Conservation (phyloP, 495 filamentous ascomycete genomes). For the Penicillium steckii region DNA sequence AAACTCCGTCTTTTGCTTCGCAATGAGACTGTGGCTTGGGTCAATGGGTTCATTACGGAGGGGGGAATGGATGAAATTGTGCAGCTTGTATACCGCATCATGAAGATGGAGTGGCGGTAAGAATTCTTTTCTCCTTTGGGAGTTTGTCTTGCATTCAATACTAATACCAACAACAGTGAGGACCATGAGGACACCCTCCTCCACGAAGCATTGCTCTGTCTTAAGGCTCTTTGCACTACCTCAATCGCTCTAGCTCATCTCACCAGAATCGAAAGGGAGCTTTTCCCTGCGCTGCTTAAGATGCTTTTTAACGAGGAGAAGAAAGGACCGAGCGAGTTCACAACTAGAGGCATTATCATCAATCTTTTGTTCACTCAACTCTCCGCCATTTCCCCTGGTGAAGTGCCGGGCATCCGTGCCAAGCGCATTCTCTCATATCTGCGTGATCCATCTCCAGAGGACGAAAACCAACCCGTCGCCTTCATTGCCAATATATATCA, state of each 20-base stretch:
- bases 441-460: slow-evolving; percentile 73
- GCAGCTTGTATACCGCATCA: slow-evolving; percentile 79
- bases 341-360: slow-evolving; percentile 83
- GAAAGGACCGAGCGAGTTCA: slow-evolving; percentile 95
- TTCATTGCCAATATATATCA: slow-evolving; percentile 90
- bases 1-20: slow-evolving; percentile 87
- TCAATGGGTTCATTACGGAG: slow-evolving; percentile 81
- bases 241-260: slow-evolving; percentile 78
- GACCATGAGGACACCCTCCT: slow-evolving; percentile 94
- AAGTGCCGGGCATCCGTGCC: slow-evolving; percentile 54
- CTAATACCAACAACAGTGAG: slow-evolving; percentile 59
- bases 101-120: slow-evolving; percentile 95
- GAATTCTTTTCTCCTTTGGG: slow-evolving; percentile 29
- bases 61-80: slow-evolving; percentile 94
- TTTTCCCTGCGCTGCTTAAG: slow-evolving; percentile 83
- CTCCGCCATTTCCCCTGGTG: slow-evolving; percentile 52
- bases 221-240: slow-evolving; percentile 94
- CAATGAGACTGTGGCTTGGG: slow-evolving; percentile 94
- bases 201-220: slow-evolving; percentile 87
- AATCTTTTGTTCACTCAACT: slow-evolving; percentile 85
- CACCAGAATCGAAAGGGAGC: slow-evolving; percentile 68
- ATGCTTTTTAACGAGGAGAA: slow-evolving; percentile 96
- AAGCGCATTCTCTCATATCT: slow-evolving; percentile 72
- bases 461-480: slow-evolving; percentile 69
- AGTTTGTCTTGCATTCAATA: neutral